Conservation (phyloP, 176 grass and related monocot species). For the Zea luxurians region DNA sequence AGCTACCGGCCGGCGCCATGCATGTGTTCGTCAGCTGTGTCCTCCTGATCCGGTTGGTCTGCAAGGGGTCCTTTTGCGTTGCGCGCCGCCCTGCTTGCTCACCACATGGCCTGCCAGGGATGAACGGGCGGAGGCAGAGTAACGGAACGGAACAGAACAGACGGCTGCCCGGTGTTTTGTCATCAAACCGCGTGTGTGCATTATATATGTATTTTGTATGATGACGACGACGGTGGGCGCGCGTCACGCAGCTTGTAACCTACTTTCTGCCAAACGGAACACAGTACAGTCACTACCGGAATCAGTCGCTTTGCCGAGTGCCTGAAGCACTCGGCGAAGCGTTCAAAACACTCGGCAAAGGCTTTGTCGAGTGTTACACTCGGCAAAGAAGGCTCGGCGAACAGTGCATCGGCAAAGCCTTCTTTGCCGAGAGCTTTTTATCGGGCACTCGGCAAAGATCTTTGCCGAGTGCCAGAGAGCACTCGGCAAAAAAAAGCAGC, state of each 20-base stretch:
- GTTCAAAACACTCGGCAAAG: no score
- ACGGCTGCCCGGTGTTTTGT: background rate
- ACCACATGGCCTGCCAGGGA: constrained; percentile 31
- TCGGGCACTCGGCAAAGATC: no score
- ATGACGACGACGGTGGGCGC: background rate
- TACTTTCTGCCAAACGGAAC: background rate
- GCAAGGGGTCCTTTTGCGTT: background rate
- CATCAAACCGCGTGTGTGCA: constrained; percentile 21
- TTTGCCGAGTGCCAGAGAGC: no score
- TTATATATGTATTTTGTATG: background rate
- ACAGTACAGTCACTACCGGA: no score
- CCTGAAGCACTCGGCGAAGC: no score
- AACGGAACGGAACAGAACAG: background rate
- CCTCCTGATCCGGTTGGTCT: constrained; percentile 14
- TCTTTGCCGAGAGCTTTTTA: no score
- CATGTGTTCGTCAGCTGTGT: background rate
- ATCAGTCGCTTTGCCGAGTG: no score
- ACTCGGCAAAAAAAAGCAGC: no score
- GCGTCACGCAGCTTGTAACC: background rate
- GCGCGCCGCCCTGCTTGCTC: constrained; percentile 6
- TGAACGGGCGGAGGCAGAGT: background rate
- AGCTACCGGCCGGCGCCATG: background rate
- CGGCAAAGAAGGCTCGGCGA: no score
- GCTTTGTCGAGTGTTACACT: no score
- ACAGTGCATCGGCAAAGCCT: no score